Conservation (phyloP, 345 rosid genomes). For the Moringa oleifera region DNA sequence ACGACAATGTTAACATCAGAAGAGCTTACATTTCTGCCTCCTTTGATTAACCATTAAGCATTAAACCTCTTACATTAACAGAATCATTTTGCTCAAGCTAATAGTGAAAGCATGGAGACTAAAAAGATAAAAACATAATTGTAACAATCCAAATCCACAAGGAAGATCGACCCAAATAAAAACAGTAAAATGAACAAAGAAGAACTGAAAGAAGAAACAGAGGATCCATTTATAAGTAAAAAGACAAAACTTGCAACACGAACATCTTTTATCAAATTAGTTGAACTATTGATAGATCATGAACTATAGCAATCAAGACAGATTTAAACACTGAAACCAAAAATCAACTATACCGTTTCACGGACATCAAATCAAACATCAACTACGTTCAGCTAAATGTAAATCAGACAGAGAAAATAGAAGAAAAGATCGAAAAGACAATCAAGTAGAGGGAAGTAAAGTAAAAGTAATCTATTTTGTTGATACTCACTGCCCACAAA, state of each 20-base stretch:
- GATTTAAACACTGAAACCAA: no score
- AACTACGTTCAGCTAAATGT: no score
- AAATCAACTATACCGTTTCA: no score
- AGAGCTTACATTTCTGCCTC: neutral
- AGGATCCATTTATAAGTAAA: constrained; percentile 1
- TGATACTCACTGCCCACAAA: constrained; percentile 86
- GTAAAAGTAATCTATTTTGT: neutral
- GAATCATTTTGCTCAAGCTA: neutral
- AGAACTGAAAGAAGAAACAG: constrained; percentile 3
- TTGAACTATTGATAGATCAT: no score
- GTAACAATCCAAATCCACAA: neutral
- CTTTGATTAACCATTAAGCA: neutral
- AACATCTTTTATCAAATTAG: neutral
- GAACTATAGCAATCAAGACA: no score
- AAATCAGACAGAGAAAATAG: no score
- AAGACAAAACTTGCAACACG: neutral
- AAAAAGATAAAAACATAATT: neutral
- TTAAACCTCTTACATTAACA: neutral
- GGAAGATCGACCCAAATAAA: neutral
- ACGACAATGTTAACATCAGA: no score
- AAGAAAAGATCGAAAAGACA: no score
- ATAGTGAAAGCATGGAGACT: neutral
- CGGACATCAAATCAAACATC: no score
- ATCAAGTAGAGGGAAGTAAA: no score
- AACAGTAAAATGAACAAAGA: neutral